Evolutionary conservation across 2,329 filamentous ascomycete species (phyloP), one percentile per base, ranked within the genome.

Genomic region (Colletotrichum horii): DNA sequence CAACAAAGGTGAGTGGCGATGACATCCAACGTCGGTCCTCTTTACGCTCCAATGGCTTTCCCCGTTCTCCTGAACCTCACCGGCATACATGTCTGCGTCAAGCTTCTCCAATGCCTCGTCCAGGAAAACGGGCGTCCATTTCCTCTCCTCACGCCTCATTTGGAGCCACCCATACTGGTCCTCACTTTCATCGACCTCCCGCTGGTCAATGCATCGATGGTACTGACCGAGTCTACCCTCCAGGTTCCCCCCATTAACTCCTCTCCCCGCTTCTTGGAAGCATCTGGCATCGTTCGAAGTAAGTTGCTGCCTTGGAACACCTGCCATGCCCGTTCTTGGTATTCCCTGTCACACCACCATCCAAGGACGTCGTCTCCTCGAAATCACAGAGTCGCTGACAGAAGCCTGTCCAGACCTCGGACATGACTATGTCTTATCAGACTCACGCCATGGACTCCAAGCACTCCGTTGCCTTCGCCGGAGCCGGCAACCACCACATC

Each of bases 401-500:
- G 28, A 6, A 9, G 7, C 19, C 56, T 15, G 48, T 48, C 58
- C 55, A 65, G 67, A 58, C 15, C 15, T 61, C 58, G 48, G 66
- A 70, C 64, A 80, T 68, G 74, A 74, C 75, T 79, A 81, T 83
- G 79, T 81, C 80, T 83, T 85, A 85, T 79, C 81, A 82, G 80
- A 79, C 80, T 80, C 80, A 82, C 76, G 75, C 79, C 72, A 87
- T 87, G 85, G 85, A 87, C 76, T 77, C 80, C 77, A 80, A 80
- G 75, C 80, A 77, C 69, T 80, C 78, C 62, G 79, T 83, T 76
- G 79, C 82, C 8, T 78, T 76, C 64, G 32, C 56, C 14, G 66
- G 71, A 56, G 55, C 64, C n/a, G 73, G 62, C 28, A 56, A 19
- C 64, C 73, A 66, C 43, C 75, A 76, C 22, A 38, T 26, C 9